A percentile compares a stretch with the other conserved stretches of the same genome.
phyloP scores from a whole-genome alignment of 345 rosid species.

The Pugionium dolabratum region DNA sequence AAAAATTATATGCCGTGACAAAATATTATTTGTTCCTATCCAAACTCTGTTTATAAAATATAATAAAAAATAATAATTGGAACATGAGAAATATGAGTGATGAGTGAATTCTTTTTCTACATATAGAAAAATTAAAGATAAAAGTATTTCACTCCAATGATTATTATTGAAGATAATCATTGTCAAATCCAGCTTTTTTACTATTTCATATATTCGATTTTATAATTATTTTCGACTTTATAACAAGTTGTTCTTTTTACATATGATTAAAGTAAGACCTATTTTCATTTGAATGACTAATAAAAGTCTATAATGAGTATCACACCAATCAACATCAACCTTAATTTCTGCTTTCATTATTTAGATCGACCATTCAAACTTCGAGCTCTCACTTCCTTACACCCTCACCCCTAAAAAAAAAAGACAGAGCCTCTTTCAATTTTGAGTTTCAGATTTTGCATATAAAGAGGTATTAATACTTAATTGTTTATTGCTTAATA shows the following conservation, averaged over 20 bases:
- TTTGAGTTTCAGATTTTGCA: conserved; percentile 28
- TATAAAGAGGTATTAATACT: background rate
- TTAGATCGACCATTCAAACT: conserved; percentile 32
- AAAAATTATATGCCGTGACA: conserved; percentile 1
- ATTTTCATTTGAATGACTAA: conserved; percentile 34
- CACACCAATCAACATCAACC: conserved; percentile 43
- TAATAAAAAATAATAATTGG: conserved; percentile 20
- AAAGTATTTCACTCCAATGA: conserved; percentile 36
- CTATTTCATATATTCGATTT: conserved; percentile 12
- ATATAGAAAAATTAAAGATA: conserved; percentile 12
- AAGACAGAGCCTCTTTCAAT: conserved; percentile 12
- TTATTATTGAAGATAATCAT: conserved; percentile 19
- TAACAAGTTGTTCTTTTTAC: conserved; percentile 38
- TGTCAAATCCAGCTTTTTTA: conserved; percentile 29
- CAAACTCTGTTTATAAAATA: conserved; percentile 1
- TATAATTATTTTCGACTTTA: conserved; percentile 8
- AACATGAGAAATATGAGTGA: conserved; percentile 17
- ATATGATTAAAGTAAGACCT: conserved; percentile 37
- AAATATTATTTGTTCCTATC: conserved; percentile 14
- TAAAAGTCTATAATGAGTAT: conserved; percentile 34
- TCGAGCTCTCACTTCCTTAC: conserved; percentile 25
- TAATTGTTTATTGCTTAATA: background rate
- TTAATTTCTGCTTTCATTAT: conserved; percentile 37
- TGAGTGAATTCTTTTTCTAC: conserved; percentile 28
- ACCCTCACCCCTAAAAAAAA: conserved; percentile 15